Evolutionary conservation across 495 filamentous ascomycete species (phyloP).

Genomic region (Tuber umbilicatum): DNA sequence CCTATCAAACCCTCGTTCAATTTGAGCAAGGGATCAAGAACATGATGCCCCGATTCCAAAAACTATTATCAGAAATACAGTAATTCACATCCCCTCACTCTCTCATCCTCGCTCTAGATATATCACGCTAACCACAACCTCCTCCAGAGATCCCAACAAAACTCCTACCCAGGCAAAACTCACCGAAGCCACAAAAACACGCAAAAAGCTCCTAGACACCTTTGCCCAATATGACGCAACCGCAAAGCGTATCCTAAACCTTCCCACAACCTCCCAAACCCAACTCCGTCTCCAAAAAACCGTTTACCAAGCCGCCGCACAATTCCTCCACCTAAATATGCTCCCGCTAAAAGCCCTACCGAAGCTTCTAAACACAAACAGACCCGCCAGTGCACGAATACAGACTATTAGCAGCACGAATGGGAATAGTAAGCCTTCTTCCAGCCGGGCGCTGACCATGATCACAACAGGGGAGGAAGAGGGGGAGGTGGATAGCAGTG

Average conservation of each 20-base stretch:
- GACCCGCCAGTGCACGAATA: not conserved
- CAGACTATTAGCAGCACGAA: slow-evolving; percentile 17
- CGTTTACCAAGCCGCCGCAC: slow-evolving; percentile 73
- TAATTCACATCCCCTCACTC: slow-evolving; percentile 39
- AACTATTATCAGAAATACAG: slow-evolving; percentile 63
- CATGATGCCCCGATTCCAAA: slow-evolving; percentile 81
- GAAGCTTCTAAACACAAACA: slow-evolving; percentile 65
- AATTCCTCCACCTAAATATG: slow-evolving; percentile 87
- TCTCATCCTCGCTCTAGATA: slow-evolving; percentile 15
- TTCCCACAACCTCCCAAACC: slow-evolving; percentile 63
- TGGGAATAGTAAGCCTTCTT: slow-evolving; percentile 18
- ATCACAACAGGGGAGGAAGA: slow-evolving; percentile 14
- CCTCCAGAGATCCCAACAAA: slow-evolving; percentile 55
- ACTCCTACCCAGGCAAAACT: slow-evolving; percentile 70
- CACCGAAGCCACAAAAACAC: slow-evolving; percentile 79
- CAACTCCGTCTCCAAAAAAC: slow-evolving; percentile 74
- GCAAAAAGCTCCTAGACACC: slow-evolving; percentile 82
- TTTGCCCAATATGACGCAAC: slow-evolving; percentile 86
- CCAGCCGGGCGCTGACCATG: slow-evolving; percentile 29
- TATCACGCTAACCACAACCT: slow-evolving; percentile 40
- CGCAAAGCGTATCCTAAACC: slow-evolving; percentile 71
- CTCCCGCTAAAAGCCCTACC: slow-evolving; percentile 82
- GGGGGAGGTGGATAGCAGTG: slow-evolving; percentile 53
- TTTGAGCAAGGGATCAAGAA: slow-evolving; percentile 84
- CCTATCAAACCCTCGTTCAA: slow-evolving; percentile 80